Percentiles rank a stretch among this genome's conserved stretches.
Evolutionary conservation across 345 rosid genomes (phyloP).

Genomic region (Eutrema heterophyllum): DNA sequence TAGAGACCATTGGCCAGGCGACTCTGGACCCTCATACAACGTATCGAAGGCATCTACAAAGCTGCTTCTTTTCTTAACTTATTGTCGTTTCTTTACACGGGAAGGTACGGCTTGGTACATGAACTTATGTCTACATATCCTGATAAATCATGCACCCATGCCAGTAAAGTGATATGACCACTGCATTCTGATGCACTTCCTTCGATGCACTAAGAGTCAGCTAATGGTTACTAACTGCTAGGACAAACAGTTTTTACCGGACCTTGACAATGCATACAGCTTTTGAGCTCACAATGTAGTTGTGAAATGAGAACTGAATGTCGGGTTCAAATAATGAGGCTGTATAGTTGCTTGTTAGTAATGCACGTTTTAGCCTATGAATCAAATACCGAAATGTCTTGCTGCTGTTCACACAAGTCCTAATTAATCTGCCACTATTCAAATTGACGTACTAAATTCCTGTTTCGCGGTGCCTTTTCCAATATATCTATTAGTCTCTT

Average conservation of each 20-base stretch:
- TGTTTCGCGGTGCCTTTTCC: background rate
- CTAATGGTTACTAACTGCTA: background rate
- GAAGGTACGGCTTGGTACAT: constrained; percentile 66
- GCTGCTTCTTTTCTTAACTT: constrained; percentile 90
- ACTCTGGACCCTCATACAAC: constrained; percentile 74
- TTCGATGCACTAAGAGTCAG: background rate
- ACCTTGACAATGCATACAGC: background rate
- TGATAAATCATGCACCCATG: background rate
- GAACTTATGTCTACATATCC: background rate
- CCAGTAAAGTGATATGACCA: background rate
- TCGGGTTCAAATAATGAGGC: background rate
- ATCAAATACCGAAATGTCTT: background rate
- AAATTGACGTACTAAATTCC: background rate
- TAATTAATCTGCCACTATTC: background rate
- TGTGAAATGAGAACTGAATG: background rate
- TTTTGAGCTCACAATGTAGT: background rate
- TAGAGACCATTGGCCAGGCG: constrained; percentile 87
- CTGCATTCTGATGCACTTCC: background rate
- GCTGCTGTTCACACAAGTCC: background rate
- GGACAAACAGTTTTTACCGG: background rate
- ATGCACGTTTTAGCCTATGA: background rate
- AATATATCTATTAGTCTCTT: background rate
- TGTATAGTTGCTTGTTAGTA: background rate
- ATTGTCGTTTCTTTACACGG: constrained; percentile 80
- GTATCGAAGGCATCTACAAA: constrained; percentile 80